phyloP scores from a whole-genome alignment of 1,284 basidiomycete species.

The Ustilago trichophora region DNA sequence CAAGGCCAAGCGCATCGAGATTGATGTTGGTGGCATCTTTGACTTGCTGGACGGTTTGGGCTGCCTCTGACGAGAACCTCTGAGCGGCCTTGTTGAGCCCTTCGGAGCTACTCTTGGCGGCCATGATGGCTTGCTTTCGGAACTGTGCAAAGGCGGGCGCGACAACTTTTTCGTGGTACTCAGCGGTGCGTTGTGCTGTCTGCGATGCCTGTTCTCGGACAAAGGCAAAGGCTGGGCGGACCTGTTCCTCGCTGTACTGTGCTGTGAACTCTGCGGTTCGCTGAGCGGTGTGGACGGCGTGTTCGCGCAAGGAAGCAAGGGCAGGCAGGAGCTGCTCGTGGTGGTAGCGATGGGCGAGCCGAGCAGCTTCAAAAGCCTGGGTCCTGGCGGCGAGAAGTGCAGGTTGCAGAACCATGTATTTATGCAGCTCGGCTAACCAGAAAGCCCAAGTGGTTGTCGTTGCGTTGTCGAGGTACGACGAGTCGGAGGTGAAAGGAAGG shows the following conservation, averaged over 20 bases:
- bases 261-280: constrained; percentile 10
- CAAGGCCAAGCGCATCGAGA: constrained; percentile 26
- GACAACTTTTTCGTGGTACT: constrained; percentile 23
- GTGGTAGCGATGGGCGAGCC: constrained; percentile 19
- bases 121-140: constrained; percentile 17
- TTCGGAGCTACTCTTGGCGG: constrained; percentile 18
- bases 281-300: constrained; percentile 12
- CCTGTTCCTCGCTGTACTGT: constrained; percentile 8
- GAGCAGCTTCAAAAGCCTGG: constrained; percentile 25
- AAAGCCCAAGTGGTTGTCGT: constrained; percentile 36
- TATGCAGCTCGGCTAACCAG: constrained; percentile 26
- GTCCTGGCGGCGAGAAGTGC: constrained; percentile 8
- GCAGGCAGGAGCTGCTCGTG: constrained; percentile 15
- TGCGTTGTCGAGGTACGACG: constrained; percentile 23
- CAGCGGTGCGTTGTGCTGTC: constrained; percentile 8
- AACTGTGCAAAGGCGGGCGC: constrained; percentile 8
- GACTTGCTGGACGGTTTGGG: constrained; percentile 21
- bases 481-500: constrained; percentile 1
- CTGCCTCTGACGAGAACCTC: constrained; percentile 21
- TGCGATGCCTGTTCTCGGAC: constrained; percentile 13
- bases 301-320: constrained; percentile 15
- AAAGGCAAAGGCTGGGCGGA: constrained; percentile 14
- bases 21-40: constrained; percentile 19
- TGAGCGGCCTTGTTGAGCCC: constrained; percentile 32
- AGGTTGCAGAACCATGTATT: constrained; percentile 12